phyloP scores from a whole-genome alignment of 2,329 filamentous ascomycete genomes.

The Daldinia sp. region DNA sequence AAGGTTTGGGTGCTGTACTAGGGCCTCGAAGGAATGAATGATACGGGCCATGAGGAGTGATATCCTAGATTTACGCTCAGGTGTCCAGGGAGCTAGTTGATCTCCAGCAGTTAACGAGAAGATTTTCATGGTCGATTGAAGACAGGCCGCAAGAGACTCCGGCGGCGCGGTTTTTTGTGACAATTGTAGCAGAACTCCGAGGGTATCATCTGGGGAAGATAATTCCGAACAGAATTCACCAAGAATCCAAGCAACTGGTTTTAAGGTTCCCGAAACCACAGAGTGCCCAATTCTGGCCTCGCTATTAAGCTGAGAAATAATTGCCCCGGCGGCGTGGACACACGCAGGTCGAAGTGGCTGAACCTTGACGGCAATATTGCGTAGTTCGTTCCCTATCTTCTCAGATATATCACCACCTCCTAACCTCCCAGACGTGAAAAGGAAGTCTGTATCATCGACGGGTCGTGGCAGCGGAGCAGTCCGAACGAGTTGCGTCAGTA shows the following conservation, averaged over 20 bases:
- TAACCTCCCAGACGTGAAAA: conserved; percentile 43
- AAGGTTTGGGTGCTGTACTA: conserved; percentile 83
- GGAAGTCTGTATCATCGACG: conserved; percentile 47
- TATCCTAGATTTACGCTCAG: conserved; percentile 75
- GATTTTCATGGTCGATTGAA: conserved; percentile 88
- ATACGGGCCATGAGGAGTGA: conserved; percentile 83
- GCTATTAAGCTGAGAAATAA: conserved; percentile 67
- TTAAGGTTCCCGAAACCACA: conserved; percentile 72
- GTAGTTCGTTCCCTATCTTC: conserved; percentile 82
- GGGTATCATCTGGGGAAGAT: conserved; percentile 71
- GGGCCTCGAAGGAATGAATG: conserved; percentile 79
- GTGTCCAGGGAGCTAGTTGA: conserved; percentile 72
- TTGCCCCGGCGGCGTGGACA: conserved; percentile 82
- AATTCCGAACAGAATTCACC: conserved; percentile 87
- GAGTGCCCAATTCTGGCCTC: conserved; percentile 63
- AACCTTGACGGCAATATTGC: conserved; percentile 92
- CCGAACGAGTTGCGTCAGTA: conserved; percentile 84
- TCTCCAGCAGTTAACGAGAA: conserved; percentile 76
- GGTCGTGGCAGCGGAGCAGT: conserved; percentile 64
- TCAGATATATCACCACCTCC: conserved; percentile 64
- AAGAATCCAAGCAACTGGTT: conserved; percentile 82
- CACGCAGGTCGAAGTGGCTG: conserved; percentile 81
- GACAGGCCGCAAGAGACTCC: conserved; percentile 75
- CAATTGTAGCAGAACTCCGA: conserved; percentile 77
- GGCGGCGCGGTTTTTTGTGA: conserved; percentile 65